These are phyloP conservation scores for Candida chilensis DNA, from an alignment of 805 yeast genomes.

Conservation along the genomic window DNA sequence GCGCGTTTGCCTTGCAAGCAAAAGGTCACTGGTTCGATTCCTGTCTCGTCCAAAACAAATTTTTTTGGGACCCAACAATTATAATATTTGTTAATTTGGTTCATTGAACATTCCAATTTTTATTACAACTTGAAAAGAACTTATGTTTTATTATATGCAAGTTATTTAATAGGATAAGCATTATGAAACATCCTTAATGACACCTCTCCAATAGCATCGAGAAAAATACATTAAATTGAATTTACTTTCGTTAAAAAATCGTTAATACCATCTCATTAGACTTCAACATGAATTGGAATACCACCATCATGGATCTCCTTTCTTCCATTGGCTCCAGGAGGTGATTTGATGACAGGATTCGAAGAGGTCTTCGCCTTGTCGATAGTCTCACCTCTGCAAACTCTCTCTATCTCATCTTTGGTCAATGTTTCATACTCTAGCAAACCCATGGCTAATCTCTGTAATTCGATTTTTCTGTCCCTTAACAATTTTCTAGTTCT, in stretches of 20 bases:
- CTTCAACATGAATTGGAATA: conserved; percentile 1
- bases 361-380: conserved; percentile 60
- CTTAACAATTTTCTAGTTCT: conserved; percentile 66
- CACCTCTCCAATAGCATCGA: too few species aligned
- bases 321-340: conserved; percentile 1
- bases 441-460: conserved; percentile 85
- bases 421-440: conserved; percentile 93
- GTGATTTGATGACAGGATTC: conserved; percentile 59
- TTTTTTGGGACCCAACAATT: too few species aligned
- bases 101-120: too few species aligned
- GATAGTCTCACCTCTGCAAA: conserved; percentile 72
- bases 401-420: conserved; percentile 80
- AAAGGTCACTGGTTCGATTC: conserved; percentile 75
- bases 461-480: conserved; percentile 60
- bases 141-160: too few species aligned
- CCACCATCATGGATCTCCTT: neutral
- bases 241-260: too few species aligned
- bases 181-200: too few species aligned
- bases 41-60: conserved; percentile 73
- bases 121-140: too few species aligned
- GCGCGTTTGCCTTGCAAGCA: conserved; percentile 76
- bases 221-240: too few species aligned
- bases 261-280: too few species aligned
- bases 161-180: too few species aligned
- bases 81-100: too few species aligned